These are phyloP conservation scores for Podaxis carcinomalis DNA, from an alignment of 768 basidiomycete genomes.

Conservation along the genomic window DNA sequence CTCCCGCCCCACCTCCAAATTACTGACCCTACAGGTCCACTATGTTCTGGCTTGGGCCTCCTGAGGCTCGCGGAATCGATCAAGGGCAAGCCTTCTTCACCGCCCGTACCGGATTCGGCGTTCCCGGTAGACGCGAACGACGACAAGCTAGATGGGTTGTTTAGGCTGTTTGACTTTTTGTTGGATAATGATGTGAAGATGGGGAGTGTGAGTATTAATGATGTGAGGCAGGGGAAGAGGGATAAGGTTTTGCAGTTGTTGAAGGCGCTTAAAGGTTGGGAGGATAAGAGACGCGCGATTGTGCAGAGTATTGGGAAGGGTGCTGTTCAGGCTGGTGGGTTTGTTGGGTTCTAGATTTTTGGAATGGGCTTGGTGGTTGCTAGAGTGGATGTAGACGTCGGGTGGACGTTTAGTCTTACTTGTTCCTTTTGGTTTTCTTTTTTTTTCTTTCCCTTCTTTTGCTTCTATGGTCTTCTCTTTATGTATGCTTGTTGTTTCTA, in stretches of 20 bases:
- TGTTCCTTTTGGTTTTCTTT: not conserved
- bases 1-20: slow-evolving; percentile 65
- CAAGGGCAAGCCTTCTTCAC: slow-evolving; percentile 59
- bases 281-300: slow-evolving; percentile 65
- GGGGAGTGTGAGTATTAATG: slow-evolving; percentile 91
- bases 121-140: slow-evolving; percentile 68
- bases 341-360: slow-evolving; percentile 23
- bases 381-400: not conserved
- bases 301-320: slow-evolving; percentile 47
- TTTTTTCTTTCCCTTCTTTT: not conserved
- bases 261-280: slow-evolving; percentile 73
- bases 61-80: slow-evolving; percentile 84
- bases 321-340: slow-evolving; percentile 29
- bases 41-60: slow-evolving; percentile 70
- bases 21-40: slow-evolving; percentile 35
- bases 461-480: not conserved
- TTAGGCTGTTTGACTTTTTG: slow-evolving; percentile 87
- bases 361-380: not conserved
- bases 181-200: slow-evolving; percentile 91
- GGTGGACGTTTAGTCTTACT: not conserved
- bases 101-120: slow-evolving; percentile 72
- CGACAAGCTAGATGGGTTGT: slow-evolving; percentile 83
- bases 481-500: not conserved
- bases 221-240: slow-evolving; percentile 76
- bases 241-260: slow-evolving; percentile 81